Base-by-base conservation (phyloP, 225 moss, liverwort and hornwort genomes). In the Neckera pumila region DNA sequence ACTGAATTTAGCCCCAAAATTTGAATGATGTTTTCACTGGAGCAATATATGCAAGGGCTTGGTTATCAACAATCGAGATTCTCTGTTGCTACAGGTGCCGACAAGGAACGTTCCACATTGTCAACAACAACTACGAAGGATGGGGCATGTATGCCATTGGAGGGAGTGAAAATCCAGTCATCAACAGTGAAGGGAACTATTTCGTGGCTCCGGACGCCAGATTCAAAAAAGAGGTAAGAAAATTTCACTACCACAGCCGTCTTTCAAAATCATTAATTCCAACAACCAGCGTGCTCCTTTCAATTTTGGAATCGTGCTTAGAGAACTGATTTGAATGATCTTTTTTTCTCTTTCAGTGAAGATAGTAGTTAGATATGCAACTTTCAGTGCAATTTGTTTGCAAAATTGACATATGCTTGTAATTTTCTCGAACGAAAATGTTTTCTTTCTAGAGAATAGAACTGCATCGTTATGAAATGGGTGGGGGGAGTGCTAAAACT, bases 61-160 rank as follows among this genome's bases (percentile, higher is more conserved):
- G 70, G 42, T 31, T 36, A 56, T 47, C 36, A 14, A 69, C 30
- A 28, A 42, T 60, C 57, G 13, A 63, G 62, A 38, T 79, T 87
- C 62, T 45, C 51, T 61, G 65, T 61, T 38, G 63, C 33, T 86
- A 89, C 90, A 97, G 97, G 81, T 93, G 96, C 84, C 94, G 97
- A 42, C 89, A 89, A 60, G 97, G 97, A 43, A 95, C 90, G 10
- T 98, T 96, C 73, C 96, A 98, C 79, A 85, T 98, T 60, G 95
- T 96, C 70, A 97, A 97, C 89, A 97, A 97, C 90, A 92, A 93
- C 85, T 97, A 96, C 84, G 53, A 89, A 81, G 89, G 90, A 26
- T 97, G 97, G 97, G 92, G 86, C 64, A 94, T 95, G 72, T 97
- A 95, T 33, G 97, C 96, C n/a, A 95, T 97, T 60, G 97, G 97